Evolutionary conservation across 371 early-diverging fungal species (phyloP), one percentile per base, ranked within the genome.

Genomic region (Mortierella sp.): DNA sequence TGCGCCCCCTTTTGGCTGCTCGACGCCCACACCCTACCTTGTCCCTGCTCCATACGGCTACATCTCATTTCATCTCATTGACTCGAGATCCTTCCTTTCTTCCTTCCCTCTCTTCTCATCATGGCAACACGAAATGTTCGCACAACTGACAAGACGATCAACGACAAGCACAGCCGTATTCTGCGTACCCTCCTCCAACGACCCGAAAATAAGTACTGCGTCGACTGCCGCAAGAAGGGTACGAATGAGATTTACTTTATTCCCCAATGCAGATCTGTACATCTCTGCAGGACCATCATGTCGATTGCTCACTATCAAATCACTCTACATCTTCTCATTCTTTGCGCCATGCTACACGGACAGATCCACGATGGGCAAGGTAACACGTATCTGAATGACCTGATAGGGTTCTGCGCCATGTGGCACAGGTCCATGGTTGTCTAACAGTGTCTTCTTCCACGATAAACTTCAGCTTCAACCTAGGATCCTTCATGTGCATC

Each of bases 311-410:
- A 37, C 9, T 9, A 37, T 9, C 9, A 9, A 3, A 37, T 37
- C 9, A n/a, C 37, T 37, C 37, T 9, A 5, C 37, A 5, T 9
- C 3, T 37, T 37, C 37, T 37, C 37, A 37, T 37, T 37, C 37
- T 37, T 37, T 9, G 9, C 37, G 9, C 37, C 37, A 37, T 37
- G 37, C 37, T 5, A 37, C 9, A n/a, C n/a, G n/a, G n/a, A n/a
- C 37, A 93, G 96, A 94, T 86, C 94, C 96, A 59, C 91, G 95
- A 28, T 95, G 95, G 95, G 94, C 94, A 43, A 77, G 79, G 72
- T 77, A 58, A 29, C 37, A 9, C 37, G 37, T 37, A 9, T 5
- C 9, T 37, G 37, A 37, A 9, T 37, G 9, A 5, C 37, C 5
- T 9, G 3, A 3, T 37, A 37, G 3, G 37, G 37, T 37, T 37